Conservation (phyloP, 139 green algal genomes). For the Tetraselmis striata region DNA sequence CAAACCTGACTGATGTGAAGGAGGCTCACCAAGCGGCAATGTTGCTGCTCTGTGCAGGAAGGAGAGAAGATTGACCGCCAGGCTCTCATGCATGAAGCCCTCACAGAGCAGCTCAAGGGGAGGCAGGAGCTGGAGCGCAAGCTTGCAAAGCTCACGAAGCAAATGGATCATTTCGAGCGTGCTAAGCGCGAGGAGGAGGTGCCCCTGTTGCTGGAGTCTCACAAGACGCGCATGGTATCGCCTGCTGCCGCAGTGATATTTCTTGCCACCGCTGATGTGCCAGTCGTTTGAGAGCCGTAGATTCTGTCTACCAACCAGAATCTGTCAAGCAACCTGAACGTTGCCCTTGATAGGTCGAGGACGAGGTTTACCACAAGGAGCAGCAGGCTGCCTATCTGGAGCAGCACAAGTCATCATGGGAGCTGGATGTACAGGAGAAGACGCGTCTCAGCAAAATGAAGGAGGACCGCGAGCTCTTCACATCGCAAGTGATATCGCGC, state of each 20-base stretch:
- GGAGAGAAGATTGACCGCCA: conserved; percentile 74
- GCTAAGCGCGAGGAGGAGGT: conserved; percentile 88
- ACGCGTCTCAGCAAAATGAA: conserved; percentile 37
- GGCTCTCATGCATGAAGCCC: conserved; percentile 55
- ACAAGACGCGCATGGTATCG: conserved; percentile 21
- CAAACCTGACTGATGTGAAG: no score
- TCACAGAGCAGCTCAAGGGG: conserved; percentile 64
- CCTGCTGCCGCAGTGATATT: background rate
- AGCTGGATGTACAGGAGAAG: conserved; percentile 34
- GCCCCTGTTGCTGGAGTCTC: conserved; percentile 44
- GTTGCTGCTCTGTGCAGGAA: no score
- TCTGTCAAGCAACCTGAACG: no score
- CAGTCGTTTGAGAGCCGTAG: background rate
- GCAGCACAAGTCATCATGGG: conserved; percentile 22
- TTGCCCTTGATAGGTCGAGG: conserved; percentile 20
- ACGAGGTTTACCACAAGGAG: conserved; percentile 20
- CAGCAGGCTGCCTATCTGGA: conserved; percentile 15
- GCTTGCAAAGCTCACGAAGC: conserved; percentile 54
- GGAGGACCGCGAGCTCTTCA: conserved; percentile 38
- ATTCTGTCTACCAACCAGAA: no score
- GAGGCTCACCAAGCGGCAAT: no score
- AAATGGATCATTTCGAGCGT: conserved; percentile 94
- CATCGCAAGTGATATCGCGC: conserved; percentile 52
- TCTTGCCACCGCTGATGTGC: background rate
- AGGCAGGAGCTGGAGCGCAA: conserved; percentile 76